A percentile compares a stretch with the other conserved stretches of the same genome.
Conservation (phyloP, 2,329 filamentous ascomycete genomes). For the Claviceps africana region DNA sequence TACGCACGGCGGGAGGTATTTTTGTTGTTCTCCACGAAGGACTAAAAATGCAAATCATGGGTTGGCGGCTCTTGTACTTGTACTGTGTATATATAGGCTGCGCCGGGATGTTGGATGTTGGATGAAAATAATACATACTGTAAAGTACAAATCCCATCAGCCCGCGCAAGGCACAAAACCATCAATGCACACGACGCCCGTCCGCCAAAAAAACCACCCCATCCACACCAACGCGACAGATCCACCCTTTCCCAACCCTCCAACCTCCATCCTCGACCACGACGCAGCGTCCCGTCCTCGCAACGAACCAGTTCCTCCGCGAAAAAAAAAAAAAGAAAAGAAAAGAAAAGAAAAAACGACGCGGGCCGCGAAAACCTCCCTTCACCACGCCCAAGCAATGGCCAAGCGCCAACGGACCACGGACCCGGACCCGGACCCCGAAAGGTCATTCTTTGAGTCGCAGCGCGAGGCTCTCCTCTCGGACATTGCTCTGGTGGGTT, state of each 20-base stretch:
- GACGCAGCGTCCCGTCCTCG: no score
- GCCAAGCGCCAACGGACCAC: conserved; percentile 6
- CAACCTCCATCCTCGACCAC: background rate
- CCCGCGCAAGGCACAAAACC: background rate
- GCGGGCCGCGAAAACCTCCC: no score
- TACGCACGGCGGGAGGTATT: conserved; percentile 14
- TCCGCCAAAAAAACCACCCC: background rate
- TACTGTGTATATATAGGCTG: conserved; percentile 2
- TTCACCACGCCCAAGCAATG: conserved; percentile 1
- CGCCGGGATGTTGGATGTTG: background rate
- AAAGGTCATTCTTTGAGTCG: conserved; percentile 58
- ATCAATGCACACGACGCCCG: background rate
- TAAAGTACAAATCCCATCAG: background rate
- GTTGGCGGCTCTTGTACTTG: background rate
- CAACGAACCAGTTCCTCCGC: no score
- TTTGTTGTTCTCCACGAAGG: background rate
- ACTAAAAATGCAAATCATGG: conserved; percentile 2
- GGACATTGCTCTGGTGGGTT: conserved; percentile 55
- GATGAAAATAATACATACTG: background rate
- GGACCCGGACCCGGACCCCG: conserved; percentile 14
- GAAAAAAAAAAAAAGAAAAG: no score
- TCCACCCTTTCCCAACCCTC: background rate
- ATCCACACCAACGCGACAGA: background rate
- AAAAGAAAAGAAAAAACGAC: no score
- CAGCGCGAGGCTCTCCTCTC: conserved; percentile 58